A percentile compares a stretch with the other conserved stretches of the same genome.
These are phyloP conservation scores for Carex sylvatica DNA, from an alignment of 202 grass and related monocot genomes.

Conservation along the genomic window DNA sequence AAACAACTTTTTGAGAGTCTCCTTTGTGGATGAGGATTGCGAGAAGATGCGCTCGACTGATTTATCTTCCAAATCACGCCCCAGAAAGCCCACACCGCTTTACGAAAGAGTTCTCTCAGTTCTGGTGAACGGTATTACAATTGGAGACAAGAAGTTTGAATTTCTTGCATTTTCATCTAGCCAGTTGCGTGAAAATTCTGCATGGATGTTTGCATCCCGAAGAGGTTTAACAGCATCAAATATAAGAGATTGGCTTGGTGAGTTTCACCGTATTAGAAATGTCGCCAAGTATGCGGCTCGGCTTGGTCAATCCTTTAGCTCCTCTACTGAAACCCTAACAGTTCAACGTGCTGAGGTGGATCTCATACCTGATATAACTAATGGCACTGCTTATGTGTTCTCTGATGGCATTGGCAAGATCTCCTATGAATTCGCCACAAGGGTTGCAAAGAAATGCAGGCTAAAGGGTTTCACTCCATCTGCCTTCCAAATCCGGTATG, in stretches of 20 bases:
- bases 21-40: conserved; percentile 83
- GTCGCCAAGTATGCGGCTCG: conserved; percentile 94
- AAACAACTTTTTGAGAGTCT: conserved; percentile 80
- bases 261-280: conserved; percentile 73
- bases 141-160: conserved; percentile 77
- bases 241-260: conserved; percentile 84
- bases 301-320: conserved; percentile 86
- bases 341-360: conserved; percentile 49
- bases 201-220: conserved; percentile 86
- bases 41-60: conserved; percentile 70
- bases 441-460: conserved; percentile 68
- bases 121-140: conserved; percentile 66
- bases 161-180: conserved; percentile 97
- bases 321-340: conserved; percentile 73
- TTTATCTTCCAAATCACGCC: conserved; percentile 57
- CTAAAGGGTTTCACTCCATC: conserved; percentile 62
- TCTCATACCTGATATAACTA: conserved; percentile 63
- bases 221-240: conserved; percentile 40
- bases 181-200: conserved; percentile 84
- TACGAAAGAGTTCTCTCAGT: conserved; percentile 66
- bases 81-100: conserved; percentile 49
- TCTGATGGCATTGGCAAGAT: conserved; percentile 97
- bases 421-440: conserved; percentile 63
- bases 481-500: conserved; percentile 90
- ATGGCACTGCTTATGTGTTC: conserved; percentile 53